Base-by-base conservation (phyloP, 257 asterid species). In the Solanum infundibuliforme region DNA sequence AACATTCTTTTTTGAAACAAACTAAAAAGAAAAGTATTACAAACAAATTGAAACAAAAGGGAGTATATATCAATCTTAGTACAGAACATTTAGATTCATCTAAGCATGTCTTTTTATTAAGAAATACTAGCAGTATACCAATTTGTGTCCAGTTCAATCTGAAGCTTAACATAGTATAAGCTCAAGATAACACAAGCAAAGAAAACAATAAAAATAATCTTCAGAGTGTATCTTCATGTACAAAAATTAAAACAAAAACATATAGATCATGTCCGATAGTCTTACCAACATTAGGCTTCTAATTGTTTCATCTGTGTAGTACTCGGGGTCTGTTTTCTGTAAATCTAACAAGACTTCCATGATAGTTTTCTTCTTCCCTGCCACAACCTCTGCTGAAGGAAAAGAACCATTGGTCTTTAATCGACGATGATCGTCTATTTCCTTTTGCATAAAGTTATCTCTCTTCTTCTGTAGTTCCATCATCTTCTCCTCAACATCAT, bases 241-340 rank as follows among this genome's bases (percentile, higher is more conserved):
- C 38, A 46, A 81, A 79, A 79, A 43, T 29, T 25, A 75, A 35
- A 20, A 20, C 71, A 32, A 76, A 75, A 38, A 3, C 10, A 12
- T 16, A 48, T 87, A 31, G 34, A 16, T 69, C 38, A 69, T 82
- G 29, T 82, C 31, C 3, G 86, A 48, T 82, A 48, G 69, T 25
- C 92, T 87, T 68, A 91, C 92, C 91, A 79, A 36, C 88, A 89
- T 65, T 79, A 91, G 89, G 84, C 66, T 86, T 75, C 84, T 91
- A 84, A 94, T 93, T 10, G 89, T 83, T 74, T 93, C 94, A 83
- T 95, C 98, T 1, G 90, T 87, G 73, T 92, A 94, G 65, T 81
- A 86, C 25, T 89, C 85, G 12, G 94, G 92, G 69, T 94, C 96
- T 43, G 88, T 68, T 58, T 90, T 87, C 48, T 93, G 93, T 86